Percentiles rank a stretch among this genome's conserved stretches.
These are phyloP conservation scores for Lichtheimia corymbifera DNA, from an alignment of 371 early-diverging fungal genomes.

Conservation along the genomic window DNA sequence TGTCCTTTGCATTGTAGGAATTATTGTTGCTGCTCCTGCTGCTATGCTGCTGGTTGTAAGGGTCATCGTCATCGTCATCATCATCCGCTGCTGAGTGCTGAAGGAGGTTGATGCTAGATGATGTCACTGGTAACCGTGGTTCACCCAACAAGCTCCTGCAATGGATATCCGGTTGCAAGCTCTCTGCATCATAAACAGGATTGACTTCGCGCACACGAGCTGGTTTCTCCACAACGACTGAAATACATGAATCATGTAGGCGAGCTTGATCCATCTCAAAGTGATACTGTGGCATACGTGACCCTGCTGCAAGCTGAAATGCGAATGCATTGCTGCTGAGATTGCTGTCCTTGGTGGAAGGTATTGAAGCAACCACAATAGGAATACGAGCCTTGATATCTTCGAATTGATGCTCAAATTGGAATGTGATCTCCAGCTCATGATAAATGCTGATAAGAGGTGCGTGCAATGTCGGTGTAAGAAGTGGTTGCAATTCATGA, in stretches of 20 bases:
- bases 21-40: neutral
- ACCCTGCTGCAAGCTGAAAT: constrained; percentile 4
- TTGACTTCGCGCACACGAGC: constrained; percentile 14
- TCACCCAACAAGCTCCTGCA: constrained; percentile 19
- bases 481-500: constrained; percentile 19
- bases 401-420: constrained; percentile 29
- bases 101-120: constrained; percentile 14
- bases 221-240: constrained; percentile 10
- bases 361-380: constrained; percentile 29
- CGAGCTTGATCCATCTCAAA: constrained; percentile 16
- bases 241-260: constrained; percentile 10
- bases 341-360: constrained; percentile 7
- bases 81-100: neutral
- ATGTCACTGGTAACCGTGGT: constrained; percentile 14
- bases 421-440: constrained; percentile 28
- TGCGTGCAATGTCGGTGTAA: constrained; percentile 18
- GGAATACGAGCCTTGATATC: constrained; percentile 28
- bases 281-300: constrained; percentile 17
- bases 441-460: constrained; percentile 27
- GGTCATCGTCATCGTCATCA: neutral
- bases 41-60: neutral
- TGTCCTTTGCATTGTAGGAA: neutral
- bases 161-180: constrained; percentile 11
- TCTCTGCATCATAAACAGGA: constrained; percentile 11
- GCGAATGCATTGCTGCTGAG: neutral